Conservation (phyloP, 768 basidiomycete genomes). For the Pleurotus citrinopileatus region DNA sequence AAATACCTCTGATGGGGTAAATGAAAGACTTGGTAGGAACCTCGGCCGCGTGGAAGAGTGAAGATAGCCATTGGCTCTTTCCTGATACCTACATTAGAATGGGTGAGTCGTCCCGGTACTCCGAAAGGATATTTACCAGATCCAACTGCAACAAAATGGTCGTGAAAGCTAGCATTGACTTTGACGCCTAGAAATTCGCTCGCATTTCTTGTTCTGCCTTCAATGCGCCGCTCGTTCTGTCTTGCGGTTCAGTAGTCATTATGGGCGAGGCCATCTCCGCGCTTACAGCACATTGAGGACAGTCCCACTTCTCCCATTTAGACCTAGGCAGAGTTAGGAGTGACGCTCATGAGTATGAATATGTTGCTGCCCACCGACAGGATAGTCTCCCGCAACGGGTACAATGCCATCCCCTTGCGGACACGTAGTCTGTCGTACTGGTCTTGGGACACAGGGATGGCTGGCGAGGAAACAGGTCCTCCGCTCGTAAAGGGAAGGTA, state of each 20-base stretch:
- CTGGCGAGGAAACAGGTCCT: slow-evolving; percentile 34
- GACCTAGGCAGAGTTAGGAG: slow-evolving; percentile 36
- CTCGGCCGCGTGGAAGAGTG: slow-evolving; percentile 18
- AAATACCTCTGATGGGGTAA: slow-evolving; percentile 46
- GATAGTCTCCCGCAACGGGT: slow-evolving; percentile 66
- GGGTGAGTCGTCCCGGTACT: neutral
- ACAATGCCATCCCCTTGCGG: slow-evolving; percentile 72
- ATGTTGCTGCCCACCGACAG: slow-evolving; percentile 60
- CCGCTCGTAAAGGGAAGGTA: slow-evolving; percentile 30
- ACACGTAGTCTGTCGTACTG: slow-evolving; percentile 49
- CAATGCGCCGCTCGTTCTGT: slow-evolving; percentile 19
- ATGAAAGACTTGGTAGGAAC: slow-evolving; percentile 42
- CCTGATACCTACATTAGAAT: slow-evolving; percentile 26
- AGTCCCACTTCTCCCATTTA: slow-evolving; percentile 78
- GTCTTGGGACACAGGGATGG: slow-evolving; percentile 24
- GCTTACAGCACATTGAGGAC: slow-evolving; percentile 55
- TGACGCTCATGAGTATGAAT: slow-evolving; percentile 2
- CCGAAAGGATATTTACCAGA: slow-evolving; percentile 27
- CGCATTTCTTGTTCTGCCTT: slow-evolving; percentile 26
- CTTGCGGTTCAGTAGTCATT: neutral
- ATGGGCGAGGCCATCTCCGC: neutral
- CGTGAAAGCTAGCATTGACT: slow-evolving; percentile 26
- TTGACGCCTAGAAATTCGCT: slow-evolving; percentile 32
- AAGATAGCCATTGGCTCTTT: slow-evolving; percentile 20
- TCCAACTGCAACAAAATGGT: slow-evolving; percentile 26